These are phyloP conservation scores for Pueraria montana DNA, from an alignment of 306 rosid genomes.

Conservation along the genomic window DNA sequence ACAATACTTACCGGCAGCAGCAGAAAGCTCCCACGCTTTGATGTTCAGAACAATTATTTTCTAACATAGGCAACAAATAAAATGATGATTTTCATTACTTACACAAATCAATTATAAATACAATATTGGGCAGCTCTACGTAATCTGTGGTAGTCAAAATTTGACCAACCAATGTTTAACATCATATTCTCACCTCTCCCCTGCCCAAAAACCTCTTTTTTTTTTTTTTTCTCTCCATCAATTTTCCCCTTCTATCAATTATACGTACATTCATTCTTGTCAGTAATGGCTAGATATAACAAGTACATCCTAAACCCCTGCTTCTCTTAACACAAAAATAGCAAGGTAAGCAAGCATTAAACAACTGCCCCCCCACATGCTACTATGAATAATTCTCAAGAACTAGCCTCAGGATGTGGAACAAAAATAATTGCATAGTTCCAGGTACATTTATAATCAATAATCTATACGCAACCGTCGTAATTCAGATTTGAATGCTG, in stretches of 20 bases:
- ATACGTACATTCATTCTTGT: slow-evolving; percentile 41
- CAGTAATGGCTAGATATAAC: slow-evolving; percentile 44
- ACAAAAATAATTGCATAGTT: slow-evolving; percentile 3
- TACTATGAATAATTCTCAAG: slow-evolving; percentile 31
- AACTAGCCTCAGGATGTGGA: slow-evolving; percentile 42
- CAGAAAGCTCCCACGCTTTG: no score
- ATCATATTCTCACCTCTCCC: slow-evolving; percentile 23
- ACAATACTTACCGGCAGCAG: no score
- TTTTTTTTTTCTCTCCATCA: slow-evolving; percentile 36
- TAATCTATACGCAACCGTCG: slow-evolving; percentile 80
- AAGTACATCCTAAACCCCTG: slow-evolving; percentile 49
- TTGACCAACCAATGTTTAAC: slow-evolving; percentile 41
- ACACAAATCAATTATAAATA: slow-evolving; percentile 59
- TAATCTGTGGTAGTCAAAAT: slow-evolving; percentile 39
- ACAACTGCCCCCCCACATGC: slow-evolving; percentile 11
- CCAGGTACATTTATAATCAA: slow-evolving; percentile 49
- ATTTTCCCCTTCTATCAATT: slow-evolving; percentile 24
- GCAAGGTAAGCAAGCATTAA: slow-evolving; percentile 38
- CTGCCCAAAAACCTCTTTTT: slow-evolving; percentile 43
- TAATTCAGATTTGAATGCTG: slow-evolving; percentile 81
- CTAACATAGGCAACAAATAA: slow-evolving; percentile 12
- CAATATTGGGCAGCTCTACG: slow-evolving; percentile 47
- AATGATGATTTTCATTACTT: slow-evolving; percentile 55
- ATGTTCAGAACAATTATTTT: neutral
- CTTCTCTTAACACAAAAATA: slow-evolving; percentile 64